Conservation (phyloP, 2,329 filamentous ascomycete genomes). For the Xylaria sp. region DNA sequence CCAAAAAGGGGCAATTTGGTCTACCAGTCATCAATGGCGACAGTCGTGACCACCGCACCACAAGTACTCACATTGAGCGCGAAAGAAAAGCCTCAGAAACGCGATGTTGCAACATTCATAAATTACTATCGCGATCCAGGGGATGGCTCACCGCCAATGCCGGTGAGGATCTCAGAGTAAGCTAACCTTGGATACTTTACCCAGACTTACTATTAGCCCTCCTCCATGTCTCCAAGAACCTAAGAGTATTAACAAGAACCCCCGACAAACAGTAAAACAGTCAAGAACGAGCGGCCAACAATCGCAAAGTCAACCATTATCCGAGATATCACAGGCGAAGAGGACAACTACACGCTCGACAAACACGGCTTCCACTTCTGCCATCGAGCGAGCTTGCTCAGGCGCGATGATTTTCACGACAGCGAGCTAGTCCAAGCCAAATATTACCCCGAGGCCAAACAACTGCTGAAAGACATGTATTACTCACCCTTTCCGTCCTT, state of each 20-base stretch:
- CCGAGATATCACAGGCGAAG: conserved; percentile 48
- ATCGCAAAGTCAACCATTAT: conserved; percentile 51
- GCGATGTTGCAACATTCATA: conserved; percentile 35
- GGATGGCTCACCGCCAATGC: conserved; percentile 38
- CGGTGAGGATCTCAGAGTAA: conserved; percentile 39
- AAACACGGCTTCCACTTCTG: conserved; percentile 49
- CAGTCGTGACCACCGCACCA: conserved; percentile 9
- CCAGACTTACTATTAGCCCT: too few relatives aligned
- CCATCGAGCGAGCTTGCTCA: conserved; percentile 40
- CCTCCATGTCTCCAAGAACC: background rate
- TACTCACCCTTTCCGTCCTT: conserved; percentile 41
- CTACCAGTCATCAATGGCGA: conserved; percentile 13
- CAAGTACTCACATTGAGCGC: conserved; percentile 8
- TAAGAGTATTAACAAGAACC: conserved; percentile 4
- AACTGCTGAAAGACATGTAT: conserved; percentile 63
- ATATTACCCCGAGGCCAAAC: conserved; percentile 77
- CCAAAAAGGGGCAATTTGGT: background rate
- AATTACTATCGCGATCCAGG: conserved; percentile 41
- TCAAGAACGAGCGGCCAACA: conserved; percentile 49
- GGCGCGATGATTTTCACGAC: conserved; percentile 48
- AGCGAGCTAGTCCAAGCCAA: conserved; percentile 63
- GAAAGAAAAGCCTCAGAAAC: conserved; percentile 12
- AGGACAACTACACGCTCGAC: conserved; percentile 49
- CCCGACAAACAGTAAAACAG: conserved; percentile 34
- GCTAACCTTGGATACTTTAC: background rate